phyloP scores from a whole-genome alignment of 2,329 filamentous ascomycete genomes.

The Cladosporium velox region DNA sequence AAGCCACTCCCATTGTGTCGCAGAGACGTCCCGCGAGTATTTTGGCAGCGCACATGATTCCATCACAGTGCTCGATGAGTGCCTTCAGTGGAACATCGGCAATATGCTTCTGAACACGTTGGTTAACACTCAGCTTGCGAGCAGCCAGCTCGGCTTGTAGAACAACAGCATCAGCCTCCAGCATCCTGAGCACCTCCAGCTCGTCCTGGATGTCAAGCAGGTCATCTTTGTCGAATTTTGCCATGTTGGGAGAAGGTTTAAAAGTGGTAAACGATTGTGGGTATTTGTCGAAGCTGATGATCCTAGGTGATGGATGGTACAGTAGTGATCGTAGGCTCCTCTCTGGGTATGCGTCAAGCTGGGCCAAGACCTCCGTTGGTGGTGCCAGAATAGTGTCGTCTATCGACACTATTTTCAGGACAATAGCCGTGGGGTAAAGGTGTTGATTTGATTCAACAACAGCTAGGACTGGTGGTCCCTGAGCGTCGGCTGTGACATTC shows the following conservation, averaged over 20 bases:
- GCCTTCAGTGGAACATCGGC: slow-evolving; percentile 41
- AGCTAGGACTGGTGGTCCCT: not conserved
- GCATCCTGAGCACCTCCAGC: slow-evolving; percentile 42
- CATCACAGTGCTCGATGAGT: slow-evolving; percentile 46
- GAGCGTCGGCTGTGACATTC: slow-evolving; percentile 15
- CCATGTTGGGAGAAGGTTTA: slow-evolving; percentile 1
- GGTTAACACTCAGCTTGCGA: slow-evolving; percentile 40
- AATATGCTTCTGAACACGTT: slow-evolving; percentile 42
- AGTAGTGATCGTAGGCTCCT: slow-evolving; percentile 2
- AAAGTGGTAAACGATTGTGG: slow-evolving; percentile 16
- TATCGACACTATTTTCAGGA: slow-evolving; percentile 6
- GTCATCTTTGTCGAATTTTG: slow-evolving; percentile 11
- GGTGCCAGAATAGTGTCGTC: slow-evolving; percentile 12
- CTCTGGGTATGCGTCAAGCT: slow-evolving; percentile 10
- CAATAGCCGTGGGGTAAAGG: slow-evolving; percentile 1
- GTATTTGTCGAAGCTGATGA: slow-evolving; percentile 14
- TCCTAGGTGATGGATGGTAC: slow-evolving; percentile 10
- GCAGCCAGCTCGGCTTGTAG: slow-evolving; percentile 32
- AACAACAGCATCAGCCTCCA: slow-evolving; percentile 33
- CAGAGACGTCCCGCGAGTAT: slow-evolving; percentile 38
- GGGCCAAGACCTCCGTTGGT: slow-evolving; percentile 11
- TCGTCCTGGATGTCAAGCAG: slow-evolving; percentile 40
- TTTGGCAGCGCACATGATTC: slow-evolving; percentile 45
- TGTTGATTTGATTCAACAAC: slow-evolving; percentile 5
- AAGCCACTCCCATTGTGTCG: slow-evolving; percentile 33